A percentile compares a stretch with the other conserved stretches of the same genome.
Conservation (phyloP, 495 filamentous ascomycete genomes). For the Penicillium malachiteum region DNA sequence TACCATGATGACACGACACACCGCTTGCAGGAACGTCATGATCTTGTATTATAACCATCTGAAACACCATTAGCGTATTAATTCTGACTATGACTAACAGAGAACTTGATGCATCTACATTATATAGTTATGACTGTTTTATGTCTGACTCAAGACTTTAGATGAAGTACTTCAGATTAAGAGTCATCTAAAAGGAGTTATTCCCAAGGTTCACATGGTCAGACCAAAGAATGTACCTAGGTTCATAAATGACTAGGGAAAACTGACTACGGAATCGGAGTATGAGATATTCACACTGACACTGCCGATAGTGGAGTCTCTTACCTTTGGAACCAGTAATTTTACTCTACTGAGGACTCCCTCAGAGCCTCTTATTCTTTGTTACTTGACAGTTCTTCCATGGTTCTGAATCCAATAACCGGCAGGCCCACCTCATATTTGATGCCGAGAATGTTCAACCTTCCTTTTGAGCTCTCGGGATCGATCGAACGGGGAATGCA, state of each 20-base stretch:
- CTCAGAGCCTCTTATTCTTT: background rate
- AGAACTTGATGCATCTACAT: background rate
- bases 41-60: background rate
- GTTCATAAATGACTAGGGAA: too few relatives aligned
- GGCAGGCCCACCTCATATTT: background rate
- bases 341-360: background rate
- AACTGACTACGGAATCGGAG: background rate
- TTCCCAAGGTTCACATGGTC: too few relatives aligned
- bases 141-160: too few relatives aligned
- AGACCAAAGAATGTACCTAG: too few relatives aligned
- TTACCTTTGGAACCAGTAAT: background rate
- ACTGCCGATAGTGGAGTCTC: background rate
- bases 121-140: too few relatives aligned
- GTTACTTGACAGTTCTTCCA: background rate
- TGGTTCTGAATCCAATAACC: background rate
- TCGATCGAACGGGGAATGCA: background rate
- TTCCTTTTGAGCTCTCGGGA: background rate
- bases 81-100: constrained; percentile 1
- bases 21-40: constrained; percentile 7
- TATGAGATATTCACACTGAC: background rate
- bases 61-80: background rate
- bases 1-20: constrained; percentile 7
- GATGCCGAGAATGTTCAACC: background rate
- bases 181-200: too few relatives aligned
- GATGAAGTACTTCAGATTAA: too few relatives aligned